Percentiles rank a stretch among this genome's conserved stretches.
These are phyloP conservation scores for Adenanthera pavonina DNA, from an alignment of 306 rosid genomes.

Conservation along the genomic window DNA sequence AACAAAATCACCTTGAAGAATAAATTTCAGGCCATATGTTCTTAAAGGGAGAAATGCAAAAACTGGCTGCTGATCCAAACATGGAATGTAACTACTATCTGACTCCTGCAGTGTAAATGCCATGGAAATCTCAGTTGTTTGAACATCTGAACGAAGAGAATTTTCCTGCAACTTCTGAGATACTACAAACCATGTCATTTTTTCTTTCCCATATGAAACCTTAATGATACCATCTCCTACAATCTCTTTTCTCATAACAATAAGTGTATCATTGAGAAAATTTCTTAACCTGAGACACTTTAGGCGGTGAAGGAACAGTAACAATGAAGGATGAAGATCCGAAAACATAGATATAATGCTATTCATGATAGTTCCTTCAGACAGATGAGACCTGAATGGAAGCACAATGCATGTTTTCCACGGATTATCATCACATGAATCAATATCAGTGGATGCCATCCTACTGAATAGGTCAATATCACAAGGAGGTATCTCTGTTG, in stretches of 20 bases:
- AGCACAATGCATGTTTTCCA: slow-evolving; percentile 96
- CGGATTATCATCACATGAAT: slow-evolving; percentile 47
- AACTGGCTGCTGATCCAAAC: slow-evolving; percentile 79
- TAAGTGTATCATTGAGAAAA: slow-evolving; percentile 68
- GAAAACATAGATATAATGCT: slow-evolving; percentile 76
- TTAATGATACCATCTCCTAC: slow-evolving; percentile 74
- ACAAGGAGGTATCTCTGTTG: slow-evolving; percentile 79
- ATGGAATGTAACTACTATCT: slow-evolving; percentile 62
- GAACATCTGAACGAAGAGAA: slow-evolving; percentile 64
- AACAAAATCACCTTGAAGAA: slow-evolving; percentile 95
- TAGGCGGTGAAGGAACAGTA: slow-evolving; percentile 93
- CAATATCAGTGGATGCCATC: slow-evolving; percentile 58
- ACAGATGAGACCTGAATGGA: slow-evolving; percentile 74
- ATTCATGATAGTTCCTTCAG: slow-evolving; percentile 64
- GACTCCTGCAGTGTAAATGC: slow-evolving; percentile 86
- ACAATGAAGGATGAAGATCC: slow-evolving; percentile 92
- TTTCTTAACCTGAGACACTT: slow-evolving; percentile 81
- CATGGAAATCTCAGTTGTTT: slow-evolving; percentile 83
- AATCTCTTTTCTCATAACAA: slow-evolving; percentile 83
- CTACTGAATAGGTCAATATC: slow-evolving; percentile 61
- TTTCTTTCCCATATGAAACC: slow-evolving; percentile 81
- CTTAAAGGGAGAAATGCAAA: slow-evolving; percentile 96
- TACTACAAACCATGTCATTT: slow-evolving; percentile 87
- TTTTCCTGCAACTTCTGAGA: slow-evolving; percentile 71
- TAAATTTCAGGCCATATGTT: slow-evolving; percentile 87